Percentiles rank a stretch among this genome's conserved stretches.
Evolutionary conservation across 164 flowering plant species (phyloP).

Genomic region (Aristolochia contorta): DNA sequence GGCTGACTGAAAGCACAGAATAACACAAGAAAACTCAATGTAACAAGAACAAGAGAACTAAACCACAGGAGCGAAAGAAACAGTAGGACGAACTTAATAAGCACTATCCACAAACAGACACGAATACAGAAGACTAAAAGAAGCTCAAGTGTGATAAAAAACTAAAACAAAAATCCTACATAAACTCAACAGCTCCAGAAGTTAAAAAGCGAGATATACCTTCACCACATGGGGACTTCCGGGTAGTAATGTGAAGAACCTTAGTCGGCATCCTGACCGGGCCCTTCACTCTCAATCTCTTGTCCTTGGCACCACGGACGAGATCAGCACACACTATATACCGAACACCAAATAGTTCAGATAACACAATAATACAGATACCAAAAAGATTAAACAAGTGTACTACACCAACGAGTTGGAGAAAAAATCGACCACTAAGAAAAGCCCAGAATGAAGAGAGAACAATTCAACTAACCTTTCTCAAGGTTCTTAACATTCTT

Average conservation of each 20-base stretch:
- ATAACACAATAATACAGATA: neutral
- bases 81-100: no score
- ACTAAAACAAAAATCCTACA: neutral
- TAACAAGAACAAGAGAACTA: no score
- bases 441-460: neutral
- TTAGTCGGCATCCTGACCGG: slow-evolving; percentile 96
- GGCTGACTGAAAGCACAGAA: no score
- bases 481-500: slow-evolving; percentile 39
- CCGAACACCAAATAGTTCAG: neutral
- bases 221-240: slow-evolving; percentile 98
- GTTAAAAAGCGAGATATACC: slow-evolving; percentile 29
- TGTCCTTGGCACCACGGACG: slow-evolving; percentile 91
- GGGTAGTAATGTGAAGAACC: slow-evolving; percentile 77
- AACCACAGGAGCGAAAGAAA: no score
- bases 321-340: slow-evolving; percentile 64
- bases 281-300: slow-evolving; percentile 76
- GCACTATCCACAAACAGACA: no score
- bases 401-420: neutral
- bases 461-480: slow-evolving; percentile 16
- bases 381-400: neutral
- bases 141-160: no score
- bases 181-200: neutral
- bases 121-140: no score
- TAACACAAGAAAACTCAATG: no score
- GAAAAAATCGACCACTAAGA: neutral